Conservation (phyloP, 2,329 filamentous ascomycete genomes). For the Verticillium longisporum region DNA sequence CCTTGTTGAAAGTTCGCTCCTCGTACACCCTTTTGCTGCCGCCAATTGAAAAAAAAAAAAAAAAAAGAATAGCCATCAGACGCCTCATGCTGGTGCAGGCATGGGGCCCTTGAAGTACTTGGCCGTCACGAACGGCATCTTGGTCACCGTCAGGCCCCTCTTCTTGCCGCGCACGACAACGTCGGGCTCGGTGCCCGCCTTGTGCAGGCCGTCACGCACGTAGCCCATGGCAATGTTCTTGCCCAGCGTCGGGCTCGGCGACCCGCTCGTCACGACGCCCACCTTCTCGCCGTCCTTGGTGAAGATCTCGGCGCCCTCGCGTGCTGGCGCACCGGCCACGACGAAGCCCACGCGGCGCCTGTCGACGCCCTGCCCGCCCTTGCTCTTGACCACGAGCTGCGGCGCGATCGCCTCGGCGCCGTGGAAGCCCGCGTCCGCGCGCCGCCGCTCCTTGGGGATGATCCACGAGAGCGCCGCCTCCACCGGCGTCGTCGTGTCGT, state of each 20-base stretch:
- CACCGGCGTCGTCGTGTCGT: conserved; percentile 62
- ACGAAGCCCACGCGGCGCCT: conserved; percentile 75
- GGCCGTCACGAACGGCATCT: conserved; percentile 82
- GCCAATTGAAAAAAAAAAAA: background rate
- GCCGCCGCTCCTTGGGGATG: conserved; percentile 68
- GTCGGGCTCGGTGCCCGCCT: conserved; percentile 73
- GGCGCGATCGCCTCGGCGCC: conserved; percentile 71
- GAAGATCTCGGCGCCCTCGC: conserved; percentile 80
- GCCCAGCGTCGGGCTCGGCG: conserved; percentile 77
- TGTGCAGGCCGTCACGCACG: conserved; percentile 73
- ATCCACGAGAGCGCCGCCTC: conserved; percentile 65
- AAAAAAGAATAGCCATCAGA: background rate
- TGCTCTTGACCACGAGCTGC: conserved; percentile 67
- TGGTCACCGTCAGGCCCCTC: conserved; percentile 67
- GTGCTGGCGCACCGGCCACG: conserved; percentile 78
- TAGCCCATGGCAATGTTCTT: conserved; percentile 98
- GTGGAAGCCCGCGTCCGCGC: conserved; percentile 64
- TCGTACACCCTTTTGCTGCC: conserved; percentile 1
- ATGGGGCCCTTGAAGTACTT: conserved; percentile 61
- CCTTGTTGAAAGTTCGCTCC: conserved; percentile 8
- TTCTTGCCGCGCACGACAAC: conserved; percentile 72
- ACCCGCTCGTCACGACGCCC: conserved; percentile 80
- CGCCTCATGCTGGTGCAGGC: conserved; percentile 6
- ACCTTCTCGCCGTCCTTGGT: conserved; percentile 58
- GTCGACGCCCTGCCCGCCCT: conserved; percentile 63